Evolutionary conservation across 768 basidiomycete genomes (phyloP), one percentile per base, ranked within the genome.

Genomic region (Coprinopsis strossmayeri): DNA sequence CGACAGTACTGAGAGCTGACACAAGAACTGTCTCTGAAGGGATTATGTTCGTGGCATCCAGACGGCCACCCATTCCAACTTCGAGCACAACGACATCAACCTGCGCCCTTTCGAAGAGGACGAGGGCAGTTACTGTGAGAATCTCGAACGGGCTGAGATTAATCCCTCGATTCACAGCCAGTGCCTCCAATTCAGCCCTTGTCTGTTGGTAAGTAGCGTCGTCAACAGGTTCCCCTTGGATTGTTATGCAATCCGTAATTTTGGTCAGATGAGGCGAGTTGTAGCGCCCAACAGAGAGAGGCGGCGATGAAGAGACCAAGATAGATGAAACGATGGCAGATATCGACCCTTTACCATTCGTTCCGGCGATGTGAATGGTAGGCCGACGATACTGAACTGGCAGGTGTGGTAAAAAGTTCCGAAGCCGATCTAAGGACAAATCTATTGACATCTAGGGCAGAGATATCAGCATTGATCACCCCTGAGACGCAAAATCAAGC

Each of bases 301-400:
- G 64, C n/a, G 83, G 69, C 0, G 70, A 65, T 4, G 83, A 73
- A 3, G 73, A 64, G 3, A 62, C 60, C 5, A 97, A 68, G 57
- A 91, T 86, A 35, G 90, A 90, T 0, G 89, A 79, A 10, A 96
- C 63, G 28, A 92, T 70, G 3, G 85, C 84, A 1, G 91, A 83
- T 11, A 95, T 91, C 56, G 90, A 94, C 28, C 96, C 96, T 65
- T 98, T 99, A 7, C 95, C 95, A 65, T 99, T 98, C 0, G 96
- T 99, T 0, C 96, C 96, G 5, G 92, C 83, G 49, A 98, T 76
- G 59, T 99, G 96, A 28, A 89, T 72, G 0, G 92, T 91, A 0
- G 92, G 95, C 1, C 89, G 76, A 0, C 72, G 79, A 59, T 87
- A 85, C 0, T 71, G 65, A 3, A 45, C 25, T 0, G 79, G 81